Percentiles rank a stretch among this genome's conserved stretches.
Evolutionary conservation across 2,329 filamentous ascomycete genomes (phyloP).

Genomic region (Verticillium klebahnii): DNA sequence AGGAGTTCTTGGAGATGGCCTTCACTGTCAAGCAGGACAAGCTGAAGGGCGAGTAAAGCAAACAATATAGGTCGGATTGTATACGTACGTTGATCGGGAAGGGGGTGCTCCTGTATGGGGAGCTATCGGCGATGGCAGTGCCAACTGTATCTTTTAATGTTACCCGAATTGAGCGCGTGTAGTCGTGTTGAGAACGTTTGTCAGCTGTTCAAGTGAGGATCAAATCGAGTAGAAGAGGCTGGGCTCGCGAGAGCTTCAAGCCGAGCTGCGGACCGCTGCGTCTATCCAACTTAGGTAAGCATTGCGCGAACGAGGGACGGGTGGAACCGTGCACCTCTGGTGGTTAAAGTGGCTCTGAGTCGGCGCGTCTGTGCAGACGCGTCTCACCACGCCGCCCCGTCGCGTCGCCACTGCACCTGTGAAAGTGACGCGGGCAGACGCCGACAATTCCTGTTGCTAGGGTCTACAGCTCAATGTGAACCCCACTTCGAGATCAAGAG

Average conservation of each 20-base stretch:
- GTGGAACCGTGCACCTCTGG: background rate
- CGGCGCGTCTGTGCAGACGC: background rate
- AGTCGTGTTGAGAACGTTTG: background rate
- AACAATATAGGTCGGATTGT: background rate
- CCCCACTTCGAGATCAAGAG: background rate
- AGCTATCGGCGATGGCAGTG: background rate
- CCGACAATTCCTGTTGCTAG: background rate
- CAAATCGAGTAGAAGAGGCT: too few relatives aligned
- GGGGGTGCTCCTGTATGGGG: background rate
- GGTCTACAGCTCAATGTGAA: background rate
- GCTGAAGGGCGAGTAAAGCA: conserved; percentile 58
- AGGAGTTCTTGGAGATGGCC: conserved; percentile 67
- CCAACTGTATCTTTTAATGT: background rate
- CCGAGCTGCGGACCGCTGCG: too few relatives aligned
- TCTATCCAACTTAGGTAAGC: background rate
- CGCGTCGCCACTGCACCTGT: background rate
- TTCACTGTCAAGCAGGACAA: conserved; percentile 64
- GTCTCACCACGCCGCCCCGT: background rate
- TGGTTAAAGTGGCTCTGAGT: background rate
- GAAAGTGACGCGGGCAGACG: background rate
- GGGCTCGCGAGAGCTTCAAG: too few relatives aligned
- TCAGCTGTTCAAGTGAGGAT: too few relatives aligned
- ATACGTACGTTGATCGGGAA: background rate
- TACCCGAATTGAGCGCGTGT: background rate
- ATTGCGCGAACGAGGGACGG: background rate